A percentile compares a stretch with the other conserved stretches of the same genome.
Conservation (phyloP, 441 rosid species). For the Erodium texanum region DNA sequence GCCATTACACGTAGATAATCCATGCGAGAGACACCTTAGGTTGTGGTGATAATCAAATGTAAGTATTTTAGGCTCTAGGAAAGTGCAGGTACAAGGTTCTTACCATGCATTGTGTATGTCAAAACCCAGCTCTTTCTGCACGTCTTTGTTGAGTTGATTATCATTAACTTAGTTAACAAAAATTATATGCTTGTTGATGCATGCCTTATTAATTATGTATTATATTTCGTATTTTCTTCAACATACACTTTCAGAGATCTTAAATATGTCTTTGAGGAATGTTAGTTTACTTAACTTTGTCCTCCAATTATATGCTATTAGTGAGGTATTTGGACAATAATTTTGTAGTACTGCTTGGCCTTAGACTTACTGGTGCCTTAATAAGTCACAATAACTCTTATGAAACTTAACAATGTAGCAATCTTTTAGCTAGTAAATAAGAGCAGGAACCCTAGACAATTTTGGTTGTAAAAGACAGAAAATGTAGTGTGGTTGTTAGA, state of each 20-base stretch:
- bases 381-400: not conserved
- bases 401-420: not conserved
- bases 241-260: not conserved
- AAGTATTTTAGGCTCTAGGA: not conserved
- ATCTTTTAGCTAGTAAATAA: not conserved
- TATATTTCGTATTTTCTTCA: not conserved
- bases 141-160: not conserved
- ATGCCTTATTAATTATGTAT: not conserved
- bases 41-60: not conserved
- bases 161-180: not conserved
- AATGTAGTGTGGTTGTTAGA: not conserved
- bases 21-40: not conserved
- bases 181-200: not conserved
- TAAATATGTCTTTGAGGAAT: not conserved
- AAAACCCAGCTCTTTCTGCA: not conserved
- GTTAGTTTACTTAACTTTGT: not conserved
- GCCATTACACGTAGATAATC: not conserved
- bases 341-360: not conserved
- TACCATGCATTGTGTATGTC: not conserved
- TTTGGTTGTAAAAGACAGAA: not conserved
- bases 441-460: not conserved
- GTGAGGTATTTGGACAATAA: conserved; percentile 4
- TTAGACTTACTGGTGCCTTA: not conserved
- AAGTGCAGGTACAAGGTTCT: not conserved
- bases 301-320: not conserved